phyloP scores from a whole-genome alignment of 352 stramenopile genomes.

The Globisporangium carolinianum region DNA sequence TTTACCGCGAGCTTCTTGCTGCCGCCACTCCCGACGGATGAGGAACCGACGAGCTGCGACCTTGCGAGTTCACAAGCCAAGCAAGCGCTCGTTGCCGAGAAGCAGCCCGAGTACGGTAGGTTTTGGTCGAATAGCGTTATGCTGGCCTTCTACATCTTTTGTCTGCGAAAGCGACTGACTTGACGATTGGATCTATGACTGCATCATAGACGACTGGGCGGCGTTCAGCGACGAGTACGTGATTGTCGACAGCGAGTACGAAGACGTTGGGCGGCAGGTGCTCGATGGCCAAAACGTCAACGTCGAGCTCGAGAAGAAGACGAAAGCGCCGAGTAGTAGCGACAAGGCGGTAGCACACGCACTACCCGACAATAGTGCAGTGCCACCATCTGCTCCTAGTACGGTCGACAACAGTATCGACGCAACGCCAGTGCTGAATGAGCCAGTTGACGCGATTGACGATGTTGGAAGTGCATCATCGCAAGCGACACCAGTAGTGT shows the following conservation, averaged over 20 bases:
- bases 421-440: no score
- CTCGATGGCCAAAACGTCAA: conserved; percentile 49
- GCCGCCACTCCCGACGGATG: conserved; percentile 30
- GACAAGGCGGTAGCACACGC: no score
- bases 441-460: no score
- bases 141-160: no score
- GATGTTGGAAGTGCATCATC: no score
- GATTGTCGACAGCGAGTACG: conserved; percentile 78
- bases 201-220: conserved; percentile 45
- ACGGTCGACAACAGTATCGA: no score
- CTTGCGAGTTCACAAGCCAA: conserved; percentile 41
- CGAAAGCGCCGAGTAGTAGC: background rate
- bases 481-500: no score
- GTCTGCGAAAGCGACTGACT: background rate
- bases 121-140: background rate
- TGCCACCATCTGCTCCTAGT: background rate
- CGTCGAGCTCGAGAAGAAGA: conserved; percentile 20
- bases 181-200: background rate
- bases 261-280: conserved; percentile 67
- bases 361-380: background rate
- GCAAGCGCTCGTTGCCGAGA: conserved; percentile 62
- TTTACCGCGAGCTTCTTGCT: conserved; percentile 64
- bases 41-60: conserved; percentile 9
- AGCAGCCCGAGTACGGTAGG: conserved; percentile 57
- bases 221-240: conserved; percentile 77